Evolutionary conservation across 2,329 filamentous ascomycete genomes (phyloP), one percentile per base, ranked within the genome.

Genomic region (Lecanicillium sp.): DNA sequence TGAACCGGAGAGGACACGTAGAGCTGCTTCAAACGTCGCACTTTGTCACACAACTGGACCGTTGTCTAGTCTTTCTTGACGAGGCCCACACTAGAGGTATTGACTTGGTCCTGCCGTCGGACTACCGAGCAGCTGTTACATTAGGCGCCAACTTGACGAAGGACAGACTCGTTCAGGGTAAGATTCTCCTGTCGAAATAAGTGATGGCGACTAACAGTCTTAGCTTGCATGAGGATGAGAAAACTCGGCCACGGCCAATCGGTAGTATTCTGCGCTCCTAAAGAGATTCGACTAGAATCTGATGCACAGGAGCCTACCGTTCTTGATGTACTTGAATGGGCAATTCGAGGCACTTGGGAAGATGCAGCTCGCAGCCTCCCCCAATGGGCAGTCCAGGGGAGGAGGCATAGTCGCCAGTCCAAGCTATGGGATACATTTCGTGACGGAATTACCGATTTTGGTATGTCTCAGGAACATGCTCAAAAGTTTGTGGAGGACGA

Each of bases 21-120:
- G 75, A 82, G 29, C 57, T 63, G 0, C 66, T 90, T 0, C 70
- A 75, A 4, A 72, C 67, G 0, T 89, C 86, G 0, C 73, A 81
- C 0, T 87, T 78, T 55, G 62, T 66, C 0, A 66, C 70, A 0
- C 72, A 81, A 8, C 62, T 84, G 0, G 76, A 79, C 5, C 54
- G 54, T 0, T 90, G 84, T 48, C 60, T 87, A 0, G 70, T 89
- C 0, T 90, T 82, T 48, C 68, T 90, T 0, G 85, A 90, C 44
- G 79, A 90, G 50, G 74, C 76, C 0, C 84, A 90, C 51, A 87
- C 84, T 0, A 63, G 85, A 52, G 85, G 86, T 0, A 87, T 76
- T 0, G 85, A 90, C 53, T 58, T 90, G 0, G 77, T 74, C 27
- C 61, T 87, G 0, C 85, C 83, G 0, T 47, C 51, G 0, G 4